These are phyloP conservation scores for Hygrophoropsis aurantiaca DNA, from an alignment of 768 basidiomycete species.

Conservation along the genomic window DNA sequence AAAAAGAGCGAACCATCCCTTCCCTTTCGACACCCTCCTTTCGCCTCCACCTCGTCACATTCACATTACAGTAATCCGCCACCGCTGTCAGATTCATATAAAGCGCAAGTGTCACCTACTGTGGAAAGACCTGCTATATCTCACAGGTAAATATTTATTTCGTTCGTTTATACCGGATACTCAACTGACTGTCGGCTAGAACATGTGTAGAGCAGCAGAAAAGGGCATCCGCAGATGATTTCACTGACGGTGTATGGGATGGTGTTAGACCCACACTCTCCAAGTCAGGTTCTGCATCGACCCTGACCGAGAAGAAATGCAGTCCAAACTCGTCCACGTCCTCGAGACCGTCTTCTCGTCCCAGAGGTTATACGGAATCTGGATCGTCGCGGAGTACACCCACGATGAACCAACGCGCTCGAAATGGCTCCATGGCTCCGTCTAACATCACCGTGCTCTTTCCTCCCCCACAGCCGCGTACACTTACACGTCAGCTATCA, in stretches of 20 bases:
- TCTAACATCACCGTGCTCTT: constrained; percentile 5
- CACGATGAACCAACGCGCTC: constrained; percentile 27
- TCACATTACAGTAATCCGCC: constrained; percentile 32
- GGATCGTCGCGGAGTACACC: constrained; percentile 28
- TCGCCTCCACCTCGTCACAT: constrained; percentile 58
- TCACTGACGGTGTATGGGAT: constrained; percentile 24
- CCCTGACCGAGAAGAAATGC: constrained; percentile 32
- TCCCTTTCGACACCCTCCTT: constrained; percentile 48
- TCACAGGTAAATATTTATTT: constrained; percentile 2
- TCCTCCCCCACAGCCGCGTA: constrained; percentile 25
- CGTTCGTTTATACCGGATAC: background rate
- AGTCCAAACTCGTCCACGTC: constrained; percentile 28
- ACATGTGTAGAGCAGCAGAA: no score
- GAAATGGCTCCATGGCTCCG: constrained; percentile 8
- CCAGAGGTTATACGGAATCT: constrained; percentile 51
- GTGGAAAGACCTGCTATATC: constrained; percentile 6
- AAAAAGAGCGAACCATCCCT: constrained; percentile 36
- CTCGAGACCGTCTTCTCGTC: constrained; percentile 41
- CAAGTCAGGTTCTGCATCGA: constrained; percentile 31
- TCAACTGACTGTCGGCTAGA: background rate
- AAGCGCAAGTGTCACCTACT: constrained; percentile 1
- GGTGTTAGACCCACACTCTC: constrained; percentile 12
- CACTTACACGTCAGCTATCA: constrained; percentile 44
- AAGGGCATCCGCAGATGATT: constrained; percentile 17
- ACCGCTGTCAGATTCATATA: background rate